phyloP scores from a whole-genome alignment of 192 early-diverging fungal species.

The Backusella sp. region DNA sequence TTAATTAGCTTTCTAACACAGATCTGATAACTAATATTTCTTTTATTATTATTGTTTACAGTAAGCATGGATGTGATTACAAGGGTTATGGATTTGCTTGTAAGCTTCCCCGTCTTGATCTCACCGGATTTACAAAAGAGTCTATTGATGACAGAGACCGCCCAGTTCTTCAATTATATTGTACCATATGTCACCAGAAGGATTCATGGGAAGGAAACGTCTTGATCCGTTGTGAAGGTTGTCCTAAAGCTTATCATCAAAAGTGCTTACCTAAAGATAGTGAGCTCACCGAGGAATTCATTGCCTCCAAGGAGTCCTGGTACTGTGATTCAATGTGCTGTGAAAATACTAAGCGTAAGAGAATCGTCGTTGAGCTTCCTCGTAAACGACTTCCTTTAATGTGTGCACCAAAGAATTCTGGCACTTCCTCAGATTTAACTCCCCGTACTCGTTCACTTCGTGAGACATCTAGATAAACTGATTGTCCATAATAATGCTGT shows the following conservation, averaged over 20 bases:
- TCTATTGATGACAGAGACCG: conserved; percentile 73
- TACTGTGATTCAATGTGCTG: conserved; percentile 60
- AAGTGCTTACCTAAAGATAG: conserved; percentile 39
- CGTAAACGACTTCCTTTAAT: conserved; percentile 62
- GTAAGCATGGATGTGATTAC: conserved; percentile 94
- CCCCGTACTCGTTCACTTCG: conserved; percentile 13
- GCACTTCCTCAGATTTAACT: conserved; percentile 3
- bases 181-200: conserved; percentile 71
- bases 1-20: background rate
- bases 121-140: conserved; percentile 74
- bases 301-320: conserved; percentile 48
- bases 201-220: conserved; percentile 61
- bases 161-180: conserved; percentile 86
- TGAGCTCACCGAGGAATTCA: conserved; percentile 37
- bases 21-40: background rate
- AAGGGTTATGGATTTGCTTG: conserved; percentile 93
- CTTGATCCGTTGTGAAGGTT: conserved; percentile 83
- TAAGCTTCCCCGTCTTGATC: conserved; percentile 83
- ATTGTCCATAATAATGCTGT: background rate
- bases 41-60: conserved; percentile 16
- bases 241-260: conserved; percentile 82
- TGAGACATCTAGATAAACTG: conserved; percentile 3
- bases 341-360: conserved; percentile 51
- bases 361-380: conserved; percentile 59
- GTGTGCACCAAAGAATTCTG: conserved; percentile 45